Base-by-base conservation (phyloP, 306 rosid species). In the Prunus padus region DNA sequence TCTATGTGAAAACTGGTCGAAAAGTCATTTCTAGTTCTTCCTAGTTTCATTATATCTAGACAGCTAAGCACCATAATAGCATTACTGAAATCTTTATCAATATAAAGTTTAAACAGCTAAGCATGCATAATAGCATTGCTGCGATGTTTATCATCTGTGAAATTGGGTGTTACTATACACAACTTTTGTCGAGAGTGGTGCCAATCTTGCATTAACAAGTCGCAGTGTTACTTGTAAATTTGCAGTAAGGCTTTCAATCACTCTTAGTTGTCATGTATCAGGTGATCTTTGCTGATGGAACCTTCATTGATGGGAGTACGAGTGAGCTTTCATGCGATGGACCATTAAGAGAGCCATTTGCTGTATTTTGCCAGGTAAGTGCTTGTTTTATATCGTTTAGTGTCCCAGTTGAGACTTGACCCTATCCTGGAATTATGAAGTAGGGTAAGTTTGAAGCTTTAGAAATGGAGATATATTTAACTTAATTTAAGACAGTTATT, bases 261-360 rank as follows among this genome's bases (percentile, higher is more conserved):
- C 66, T 11, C 18, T 47, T 42, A 22, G 19, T 68, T 15, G 10
- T 44, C 44, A 30, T 81, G 78, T 81, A 72, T 51, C 84, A 93
- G 98, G 98, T 91, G 74, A 93, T 93, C 63, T 93, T 93, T 78
- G 98, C 98, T 13, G 97, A 93, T 83, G 98, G 98, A 72, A 93
- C 98, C 77, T 93, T 93, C 79, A 85, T 91, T 52, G 96, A 93
- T 74, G 98, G 98, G 33, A 93, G 98, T 80, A 93, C 98, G 37
- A 91, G 98, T 85, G 98, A 93, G 86, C 97, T 93, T 80, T 93
- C 98, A 52, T 93, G 98, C 9, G 98, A 93, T 83, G 98, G 98
- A 73, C 98, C 98, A 16, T 85, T 93, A 26, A 85, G 98, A 74
- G 97, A 89, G 46, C 94, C 98, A 57, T 93, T 83, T 81, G 82